Percentiles rank a stretch among this genome's conserved stretches.
Conservation (phyloP, 371 early-diverging fungal genomes). For the Saksenaea oblongispora region DNA sequence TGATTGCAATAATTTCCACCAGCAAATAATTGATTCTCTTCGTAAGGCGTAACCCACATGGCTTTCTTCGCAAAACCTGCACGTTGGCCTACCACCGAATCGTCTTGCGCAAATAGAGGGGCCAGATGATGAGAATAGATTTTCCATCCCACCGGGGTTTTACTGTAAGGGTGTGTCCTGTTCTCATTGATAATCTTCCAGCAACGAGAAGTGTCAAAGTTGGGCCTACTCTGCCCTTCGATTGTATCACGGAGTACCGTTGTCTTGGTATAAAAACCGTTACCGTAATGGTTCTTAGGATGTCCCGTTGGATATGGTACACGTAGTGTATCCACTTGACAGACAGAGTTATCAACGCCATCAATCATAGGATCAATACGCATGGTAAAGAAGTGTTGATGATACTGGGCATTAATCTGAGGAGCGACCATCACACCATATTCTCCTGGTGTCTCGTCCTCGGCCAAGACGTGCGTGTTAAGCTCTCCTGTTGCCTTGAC, state of each 20-base stretch:
- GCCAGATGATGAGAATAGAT: slow-evolving; percentile 32
- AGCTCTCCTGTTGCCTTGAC: slow-evolving; percentile 59
- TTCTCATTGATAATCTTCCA: slow-evolving; percentile 53
- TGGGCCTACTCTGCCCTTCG: slow-evolving; percentile 33
- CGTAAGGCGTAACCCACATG: slow-evolving; percentile 55
- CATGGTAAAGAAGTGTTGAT: slow-evolving; percentile 59
- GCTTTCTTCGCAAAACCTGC: slow-evolving; percentile 54
- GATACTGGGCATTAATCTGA: slow-evolving; percentile 54
- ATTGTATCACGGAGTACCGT: slow-evolving; percentile 41
- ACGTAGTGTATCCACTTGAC: slow-evolving; percentile 35
- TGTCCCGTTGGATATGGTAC: slow-evolving; percentile 48
- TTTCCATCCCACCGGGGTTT: slow-evolving; percentile 51
- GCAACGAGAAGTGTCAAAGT: slow-evolving; percentile 40
- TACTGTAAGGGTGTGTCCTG: slow-evolving; percentile 45
- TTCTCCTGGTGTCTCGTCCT: slow-evolving; percentile 48
- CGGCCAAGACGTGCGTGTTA: slow-evolving; percentile 54
- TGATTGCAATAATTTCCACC: slow-evolving; percentile 59
- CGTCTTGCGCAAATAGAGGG: slow-evolving; percentile 43
- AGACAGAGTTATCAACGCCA: slow-evolving; percentile 46
- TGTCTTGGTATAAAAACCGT: slow-evolving; percentile 36
- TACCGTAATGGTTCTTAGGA: slow-evolving; percentile 45
- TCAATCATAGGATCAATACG: slow-evolving; percentile 59
- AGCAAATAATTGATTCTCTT: slow-evolving; percentile 53
- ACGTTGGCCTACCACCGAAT: slow-evolving; percentile 49
- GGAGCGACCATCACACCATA: slow-evolving; percentile 54